Evolutionary conservation across 495 filamentous ascomycete species (phyloP).

Genomic region (Aspergillus homomorphus): DNA sequence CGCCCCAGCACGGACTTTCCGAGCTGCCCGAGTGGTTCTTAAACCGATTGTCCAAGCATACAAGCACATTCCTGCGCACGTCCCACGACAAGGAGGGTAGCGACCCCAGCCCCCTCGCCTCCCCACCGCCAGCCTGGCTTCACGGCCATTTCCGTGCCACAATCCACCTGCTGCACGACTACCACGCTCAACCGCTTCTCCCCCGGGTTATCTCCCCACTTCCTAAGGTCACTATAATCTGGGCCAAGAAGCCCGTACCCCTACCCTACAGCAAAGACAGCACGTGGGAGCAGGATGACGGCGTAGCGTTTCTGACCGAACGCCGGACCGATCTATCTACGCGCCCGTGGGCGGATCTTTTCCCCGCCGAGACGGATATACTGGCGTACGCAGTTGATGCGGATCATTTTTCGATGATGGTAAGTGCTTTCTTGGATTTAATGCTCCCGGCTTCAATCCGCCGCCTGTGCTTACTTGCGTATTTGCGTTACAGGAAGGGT

Average conservation of each 20-base stretch:
- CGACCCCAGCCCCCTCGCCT: too few species aligned
- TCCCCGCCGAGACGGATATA: neutral
- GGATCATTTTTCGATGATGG: constrained; percentile 13
- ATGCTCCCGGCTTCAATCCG: too few species aligned
- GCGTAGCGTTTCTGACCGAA: constrained; percentile 4
- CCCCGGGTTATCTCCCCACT: neutral
- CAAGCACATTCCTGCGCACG: too few species aligned
- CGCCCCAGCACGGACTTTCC: constrained; percentile 29
- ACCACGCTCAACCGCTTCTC: neutral
- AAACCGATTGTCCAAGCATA: constrained; percentile 18
- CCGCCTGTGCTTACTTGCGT: too few species aligned
- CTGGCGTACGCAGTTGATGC: neutral
- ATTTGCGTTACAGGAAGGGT: too few species aligned
- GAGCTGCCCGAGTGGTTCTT: constrained; percentile 35
- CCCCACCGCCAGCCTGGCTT: constrained; percentile 36
- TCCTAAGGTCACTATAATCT: constrained; percentile 1
- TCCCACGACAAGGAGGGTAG: too few species aligned
- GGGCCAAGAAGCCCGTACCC: neutral
- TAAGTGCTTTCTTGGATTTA: too few species aligned
- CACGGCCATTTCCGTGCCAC: constrained; percentile 33
- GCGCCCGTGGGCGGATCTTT: constrained; percentile 3
- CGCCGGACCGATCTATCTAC: neutral
- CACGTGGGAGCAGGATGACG: constrained; percentile 2
- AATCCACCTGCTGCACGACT: constrained; percentile 1
- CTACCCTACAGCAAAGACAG: neutral